phyloP scores from a whole-genome alignment of 768 basidiomycete genomes.

The Tricholoma furcatifolium region DNA sequence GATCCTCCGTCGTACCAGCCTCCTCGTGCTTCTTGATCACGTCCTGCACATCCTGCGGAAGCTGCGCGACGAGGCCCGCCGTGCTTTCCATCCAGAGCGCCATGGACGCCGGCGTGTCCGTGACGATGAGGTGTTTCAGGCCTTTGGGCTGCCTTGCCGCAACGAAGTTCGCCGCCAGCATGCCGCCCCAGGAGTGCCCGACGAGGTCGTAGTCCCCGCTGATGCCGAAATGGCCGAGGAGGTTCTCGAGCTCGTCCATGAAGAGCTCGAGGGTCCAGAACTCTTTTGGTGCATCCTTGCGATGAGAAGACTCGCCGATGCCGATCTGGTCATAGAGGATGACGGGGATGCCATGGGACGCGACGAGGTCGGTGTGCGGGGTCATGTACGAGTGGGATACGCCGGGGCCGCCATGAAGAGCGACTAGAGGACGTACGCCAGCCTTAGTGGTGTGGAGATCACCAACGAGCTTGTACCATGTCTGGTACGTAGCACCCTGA shows the following conservation, averaged over 20 bases:
- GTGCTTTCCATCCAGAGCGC: slow-evolving; percentile 24
- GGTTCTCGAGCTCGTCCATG: slow-evolving; percentile 51
- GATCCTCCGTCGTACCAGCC: slow-evolving; percentile 17
- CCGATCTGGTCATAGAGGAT: slow-evolving; percentile 55
- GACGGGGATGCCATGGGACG: slow-evolving; percentile 32
- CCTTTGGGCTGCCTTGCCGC: slow-evolving; percentile 36
- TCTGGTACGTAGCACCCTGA: slow-evolving; percentile 14
- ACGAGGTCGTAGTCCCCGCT: slow-evolving; percentile 38
- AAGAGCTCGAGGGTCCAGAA: slow-evolving; percentile 40
- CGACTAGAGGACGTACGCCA: slow-evolving; percentile 31
- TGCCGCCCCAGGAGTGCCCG: slow-evolving; percentile 62
- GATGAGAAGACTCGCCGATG: slow-evolving; percentile 42
- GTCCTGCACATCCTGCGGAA: slow-evolving; percentile 17
- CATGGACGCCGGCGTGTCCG: slow-evolving; percentile 30
- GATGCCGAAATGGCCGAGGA: slow-evolving; percentile 43
- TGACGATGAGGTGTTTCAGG: slow-evolving; percentile 33
- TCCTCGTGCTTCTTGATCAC: slow-evolving; percentile 20
- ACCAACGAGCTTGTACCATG: slow-evolving; percentile 17
- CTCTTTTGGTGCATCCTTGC: slow-evolving; percentile 37
- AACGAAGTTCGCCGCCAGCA: slow-evolving; percentile 43
- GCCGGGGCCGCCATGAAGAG: slow-evolving; percentile 47
- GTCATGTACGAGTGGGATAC: slow-evolving; percentile 39
- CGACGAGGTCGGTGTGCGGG: slow-evolving; percentile 33
- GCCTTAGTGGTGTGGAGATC: slow-evolving; percentile 7
- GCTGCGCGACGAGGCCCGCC: slow-evolving; percentile 8